Conservation (phyloP, 768 basidiomycete species). For the Boletales sp. region DNA sequence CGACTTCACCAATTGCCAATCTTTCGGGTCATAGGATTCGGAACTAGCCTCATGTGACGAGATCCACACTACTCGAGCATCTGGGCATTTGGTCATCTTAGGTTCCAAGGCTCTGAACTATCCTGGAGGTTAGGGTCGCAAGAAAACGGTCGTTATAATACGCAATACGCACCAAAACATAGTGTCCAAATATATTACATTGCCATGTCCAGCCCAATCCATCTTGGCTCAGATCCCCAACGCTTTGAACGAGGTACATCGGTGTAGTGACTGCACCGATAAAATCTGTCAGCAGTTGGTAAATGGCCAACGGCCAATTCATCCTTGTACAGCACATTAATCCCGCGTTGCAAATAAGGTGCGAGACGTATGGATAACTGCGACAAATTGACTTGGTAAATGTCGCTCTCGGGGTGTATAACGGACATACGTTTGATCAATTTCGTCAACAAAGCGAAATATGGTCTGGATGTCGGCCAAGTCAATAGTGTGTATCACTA, state of each 20-base stretch:
- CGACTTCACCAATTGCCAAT: constrained; percentile 69
- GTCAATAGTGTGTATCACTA: constrained; percentile 65
- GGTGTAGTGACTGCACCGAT: constrained; percentile 52
- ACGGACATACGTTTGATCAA: constrained; percentile 49
- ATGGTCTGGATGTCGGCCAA: constrained; percentile 58
- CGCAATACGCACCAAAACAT: constrained; percentile 59
- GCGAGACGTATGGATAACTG: constrained; percentile 80
- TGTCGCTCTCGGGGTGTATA: neutral
- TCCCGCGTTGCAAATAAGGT: constrained; percentile 80
- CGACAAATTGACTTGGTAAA: neutral
- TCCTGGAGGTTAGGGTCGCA: neutral
- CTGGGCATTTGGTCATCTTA: constrained; percentile 45
- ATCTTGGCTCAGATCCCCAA: constrained; percentile 59
- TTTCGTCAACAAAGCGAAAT: constrained; percentile 54
- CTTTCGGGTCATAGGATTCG: constrained; percentile 51
- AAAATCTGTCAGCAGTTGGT: constrained; percentile 46
- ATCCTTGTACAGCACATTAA: constrained; percentile 55
- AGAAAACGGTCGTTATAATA: constrained; percentile 5
- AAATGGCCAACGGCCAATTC: constrained; percentile 43
- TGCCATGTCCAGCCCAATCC: constrained; percentile 83
- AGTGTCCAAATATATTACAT: constrained; percentile 81
- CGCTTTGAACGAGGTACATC: constrained; percentile 51
- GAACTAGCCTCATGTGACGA: constrained; percentile 66
- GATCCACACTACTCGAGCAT: constrained; percentile 72
- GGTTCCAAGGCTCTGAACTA: constrained; percentile 64